Evolutionary conservation across 345 rosid genomes (phyloP), one percentile per base, ranked within the genome.

Genomic region (Syzygium aromaticum): DNA sequence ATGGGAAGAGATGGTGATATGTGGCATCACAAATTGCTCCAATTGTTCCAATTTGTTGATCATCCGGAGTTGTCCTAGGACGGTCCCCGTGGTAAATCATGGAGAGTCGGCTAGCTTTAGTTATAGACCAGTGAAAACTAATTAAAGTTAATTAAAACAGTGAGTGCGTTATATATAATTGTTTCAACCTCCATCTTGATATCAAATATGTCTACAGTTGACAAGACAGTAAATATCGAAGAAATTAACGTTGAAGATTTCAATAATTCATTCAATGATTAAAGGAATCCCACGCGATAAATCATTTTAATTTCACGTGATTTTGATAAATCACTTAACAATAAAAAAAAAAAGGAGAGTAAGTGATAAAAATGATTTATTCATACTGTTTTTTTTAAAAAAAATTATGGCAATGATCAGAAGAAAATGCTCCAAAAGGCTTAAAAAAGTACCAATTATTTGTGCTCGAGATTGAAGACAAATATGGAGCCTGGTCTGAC

Each of bases 21-120:
- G 0, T 1, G 0, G 28, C 28, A n/a, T n/a, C 73, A 61, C 38
- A n/a, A 61, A 61, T 61, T n/a, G 0, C 6, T 61, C n/a, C 0
- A 9, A 61, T 61, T n/a, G 1, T 61, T 61, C n/a, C n/a, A n/a
- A 61, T 61, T n/a, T 0, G 13, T n/a, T 3, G 5, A 7, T 61
- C 73, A 57, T 11, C 64, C 27, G 11, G 28, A 59, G 1, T 59
- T 59, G 15, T 4, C 30, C 12, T 59, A n/a, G 7, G 12, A 59
- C 11, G 12, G 6, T 11, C 64, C 2, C 30, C 28, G 5, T 25
- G 5, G 11, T 59, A 59, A 11, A 59, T 11, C 16, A 4, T 11
- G 7, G 27, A 59, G 64, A 27, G 30, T 5, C 1, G 11, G 7
- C 14, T 11, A 27, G 30, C 7, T 3, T 59, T 59, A 14, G 15